A percentile compares a stretch with the other conserved stretches of the same genome.
These are phyloP conservation scores for Leccinum boreale DNA, from an alignment of 768 basidiomycete species.

Conservation along the genomic window DNA sequence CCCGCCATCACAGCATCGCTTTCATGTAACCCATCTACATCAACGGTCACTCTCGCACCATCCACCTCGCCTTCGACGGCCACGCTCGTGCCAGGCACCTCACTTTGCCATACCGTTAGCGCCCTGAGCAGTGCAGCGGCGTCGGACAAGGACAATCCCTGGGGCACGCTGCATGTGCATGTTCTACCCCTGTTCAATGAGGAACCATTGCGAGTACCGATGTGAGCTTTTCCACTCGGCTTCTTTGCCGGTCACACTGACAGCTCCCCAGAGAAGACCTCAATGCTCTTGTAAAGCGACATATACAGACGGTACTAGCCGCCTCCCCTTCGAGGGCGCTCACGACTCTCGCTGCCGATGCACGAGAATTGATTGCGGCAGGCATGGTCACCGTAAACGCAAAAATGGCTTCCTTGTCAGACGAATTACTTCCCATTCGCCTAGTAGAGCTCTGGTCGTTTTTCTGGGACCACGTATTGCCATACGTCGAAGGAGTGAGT, in stretches of 20 bases:
- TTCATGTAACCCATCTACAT: slow-evolving; percentile 45
- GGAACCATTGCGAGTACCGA: slow-evolving; percentile 78
- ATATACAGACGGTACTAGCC: slow-evolving; percentile 72
- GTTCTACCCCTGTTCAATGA: slow-evolving; percentile 92
- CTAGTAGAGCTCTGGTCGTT: slow-evolving; percentile 90
- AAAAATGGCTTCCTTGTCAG: slow-evolving; percentile 72
- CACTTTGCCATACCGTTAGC: slow-evolving; percentile 29
- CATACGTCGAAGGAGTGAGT: slow-evolving; percentile 84
- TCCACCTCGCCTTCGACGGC: slow-evolving; percentile 38
- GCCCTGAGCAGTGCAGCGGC: slow-evolving; percentile 24
- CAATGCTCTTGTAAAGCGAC: slow-evolving; percentile 75
- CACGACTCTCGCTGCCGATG: slow-evolving; percentile 69
- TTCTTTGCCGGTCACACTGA: slow-evolving; percentile 8
- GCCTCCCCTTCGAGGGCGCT: slow-evolving; percentile 73
- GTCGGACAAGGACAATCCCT: slow-evolving; percentile 61
- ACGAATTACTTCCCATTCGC: slow-evolving; percentile 70
- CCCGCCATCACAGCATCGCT: slow-evolving; percentile 40
- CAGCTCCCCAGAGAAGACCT: slow-evolving; percentile 70
- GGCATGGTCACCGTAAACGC: slow-evolving; percentile 94
- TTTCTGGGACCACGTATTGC: slow-evolving; percentile 88
- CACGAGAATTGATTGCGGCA: slow-evolving; percentile 75
- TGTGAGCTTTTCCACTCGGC: slow-evolving; percentile 44
- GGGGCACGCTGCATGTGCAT: slow-evolving; percentile 81
- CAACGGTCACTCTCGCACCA: slow-evolving; percentile 40
- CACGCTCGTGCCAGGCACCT: slow-evolving; percentile 30